Percentiles rank a stretch among this genome's conserved stretches.
These are phyloP conservation scores for Fusarium nurragi DNA, from an alignment of 2,329 filamentous ascomycete genomes.

Conservation along the genomic window DNA sequence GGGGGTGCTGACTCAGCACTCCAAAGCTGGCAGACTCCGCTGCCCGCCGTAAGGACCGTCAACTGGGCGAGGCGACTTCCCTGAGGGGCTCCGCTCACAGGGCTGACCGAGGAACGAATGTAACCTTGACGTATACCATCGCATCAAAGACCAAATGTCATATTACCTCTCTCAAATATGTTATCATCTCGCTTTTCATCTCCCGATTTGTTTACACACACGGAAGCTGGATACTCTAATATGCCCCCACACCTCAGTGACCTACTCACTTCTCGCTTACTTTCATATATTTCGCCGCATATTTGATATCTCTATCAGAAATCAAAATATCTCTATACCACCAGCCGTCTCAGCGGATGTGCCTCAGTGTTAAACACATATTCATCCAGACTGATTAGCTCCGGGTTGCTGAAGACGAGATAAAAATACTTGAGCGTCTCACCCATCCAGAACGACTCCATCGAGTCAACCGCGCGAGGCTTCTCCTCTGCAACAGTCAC, in stretches of 20 bases:
- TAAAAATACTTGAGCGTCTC: constrained; percentile 48
- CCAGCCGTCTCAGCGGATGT: constrained; percentile 34
- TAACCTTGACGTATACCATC: not conserved
- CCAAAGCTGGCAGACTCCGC: not conserved
- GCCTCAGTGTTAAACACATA: constrained; percentile 44
- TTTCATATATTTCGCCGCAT: not conserved
- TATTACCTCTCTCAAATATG: not conserved
- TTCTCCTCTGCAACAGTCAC: constrained; percentile 45
- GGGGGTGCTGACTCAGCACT: constrained; percentile 39
- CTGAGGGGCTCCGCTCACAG: constrained; percentile 26
- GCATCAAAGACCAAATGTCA: not conserved
- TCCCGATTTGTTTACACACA: not conserved
- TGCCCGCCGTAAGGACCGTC: not conserved
- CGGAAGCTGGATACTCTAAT: not conserved
- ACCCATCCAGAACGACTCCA: constrained; percentile 59
- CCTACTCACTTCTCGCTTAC: not conserved
- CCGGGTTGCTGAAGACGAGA: constrained; percentile 51
- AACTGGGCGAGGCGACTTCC: not conserved
- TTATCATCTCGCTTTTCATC: not conserved
- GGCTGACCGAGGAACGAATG: constrained; percentile 17
- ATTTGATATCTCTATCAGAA: not conserved
- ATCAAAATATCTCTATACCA: constrained; percentile 4
- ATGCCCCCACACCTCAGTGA: not conserved
- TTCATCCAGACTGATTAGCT: constrained; percentile 50
- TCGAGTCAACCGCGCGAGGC: constrained; percentile 63